Evolutionary conservation across 2,329 filamentous ascomycete genomes (phyloP).

Genomic region (Penicillium sp.): DNA sequence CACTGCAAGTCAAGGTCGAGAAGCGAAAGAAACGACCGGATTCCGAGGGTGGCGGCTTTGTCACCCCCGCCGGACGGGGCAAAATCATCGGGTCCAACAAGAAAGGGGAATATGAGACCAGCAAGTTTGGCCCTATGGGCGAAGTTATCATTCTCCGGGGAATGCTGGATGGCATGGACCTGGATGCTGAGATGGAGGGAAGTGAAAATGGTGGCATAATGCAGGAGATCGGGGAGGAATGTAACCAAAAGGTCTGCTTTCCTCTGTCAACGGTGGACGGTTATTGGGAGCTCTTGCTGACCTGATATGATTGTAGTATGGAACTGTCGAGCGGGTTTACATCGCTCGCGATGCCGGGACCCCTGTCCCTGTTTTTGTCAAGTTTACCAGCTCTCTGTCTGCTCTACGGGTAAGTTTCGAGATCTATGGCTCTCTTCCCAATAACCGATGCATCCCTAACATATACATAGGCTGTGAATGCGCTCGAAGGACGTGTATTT

Average conservation of each 20-base stretch:
- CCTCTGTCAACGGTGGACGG: background rate
- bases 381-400: conserved; percentile 81
- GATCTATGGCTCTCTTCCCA: background rate
- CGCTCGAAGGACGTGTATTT: conserved; percentile 80
- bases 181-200: conserved; percentile 70
- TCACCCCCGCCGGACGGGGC: conserved; percentile 63
- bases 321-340: conserved; percentile 73
- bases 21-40: conserved; percentile 77
- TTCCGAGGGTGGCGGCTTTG: conserved; percentile 73
- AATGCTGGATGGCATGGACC: conserved; percentile 82
- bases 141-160: conserved; percentile 76
- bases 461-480: conserved; percentile 70
- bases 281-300: conserved; percentile 1
- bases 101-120: conserved; percentile 46
- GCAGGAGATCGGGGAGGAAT: conserved; percentile 95
- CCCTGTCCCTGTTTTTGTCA: conserved; percentile 74
- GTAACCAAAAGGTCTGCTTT: conserved; percentile 66
- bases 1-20: conserved; percentile 77
- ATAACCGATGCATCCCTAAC: conserved; percentile 3
- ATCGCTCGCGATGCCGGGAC: conserved; percentile 60
- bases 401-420: conserved; percentile 67
- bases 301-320: conserved; percentile 57
- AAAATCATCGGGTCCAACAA: conserved; percentile 76
- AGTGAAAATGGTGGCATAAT: conserved; percentile 62
- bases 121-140: conserved; percentile 69